Conservation (phyloP, 805 yeast species). For the Zygotorulaspora sp. region DNA sequence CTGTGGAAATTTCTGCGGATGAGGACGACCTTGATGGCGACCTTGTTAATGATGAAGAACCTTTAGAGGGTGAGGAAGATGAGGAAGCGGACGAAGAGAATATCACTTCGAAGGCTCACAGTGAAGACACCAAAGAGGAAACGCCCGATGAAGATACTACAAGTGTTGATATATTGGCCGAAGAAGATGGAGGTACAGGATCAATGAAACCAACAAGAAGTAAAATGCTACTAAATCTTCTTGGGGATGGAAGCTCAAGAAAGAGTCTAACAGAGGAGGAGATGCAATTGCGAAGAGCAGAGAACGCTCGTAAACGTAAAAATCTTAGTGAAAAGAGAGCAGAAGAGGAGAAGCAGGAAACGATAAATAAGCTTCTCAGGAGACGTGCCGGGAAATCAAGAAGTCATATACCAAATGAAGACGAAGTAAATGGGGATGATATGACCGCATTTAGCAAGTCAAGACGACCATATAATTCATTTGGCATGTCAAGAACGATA, state of each 20-base stretch:
- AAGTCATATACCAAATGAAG: slow-evolving; percentile 26
- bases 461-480: slow-evolving; percentile 29
- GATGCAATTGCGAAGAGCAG: slow-evolving; percentile 73
- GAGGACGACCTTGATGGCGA: slow-evolving; percentile 20
- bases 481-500: slow-evolving; percentile 27
- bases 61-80: slow-evolving; percentile 7
- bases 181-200: slow-evolving; percentile 19
- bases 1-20: slow-evolving; percentile 3
- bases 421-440: slow-evolving; percentile 16
- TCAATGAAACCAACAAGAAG: slow-evolving; percentile 22
- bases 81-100: slow-evolving; percentile 18
- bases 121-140: slow-evolving; percentile 7
- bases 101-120: slow-evolving; percentile 11
- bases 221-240: slow-evolving; percentile 20
- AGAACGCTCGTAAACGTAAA: slow-evolving; percentile 81
- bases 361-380: slow-evolving; percentile 77
- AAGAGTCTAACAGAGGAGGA: slow-evolving; percentile 79
- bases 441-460: slow-evolving; percentile 23
- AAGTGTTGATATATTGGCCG: slow-evolving; percentile 10
- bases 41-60: slow-evolving; percentile 15
- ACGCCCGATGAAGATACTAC: slow-evolving; percentile 5
- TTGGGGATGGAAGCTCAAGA: slow-evolving; percentile 27
- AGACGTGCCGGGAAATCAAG: slow-evolving; percentile 75
- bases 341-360: slow-evolving; percentile 91
- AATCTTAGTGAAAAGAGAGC: slow-evolving; percentile 75